Conservation (phyloP, 192 early-diverging fungal species). For the Phycomyces nitens region DNA sequence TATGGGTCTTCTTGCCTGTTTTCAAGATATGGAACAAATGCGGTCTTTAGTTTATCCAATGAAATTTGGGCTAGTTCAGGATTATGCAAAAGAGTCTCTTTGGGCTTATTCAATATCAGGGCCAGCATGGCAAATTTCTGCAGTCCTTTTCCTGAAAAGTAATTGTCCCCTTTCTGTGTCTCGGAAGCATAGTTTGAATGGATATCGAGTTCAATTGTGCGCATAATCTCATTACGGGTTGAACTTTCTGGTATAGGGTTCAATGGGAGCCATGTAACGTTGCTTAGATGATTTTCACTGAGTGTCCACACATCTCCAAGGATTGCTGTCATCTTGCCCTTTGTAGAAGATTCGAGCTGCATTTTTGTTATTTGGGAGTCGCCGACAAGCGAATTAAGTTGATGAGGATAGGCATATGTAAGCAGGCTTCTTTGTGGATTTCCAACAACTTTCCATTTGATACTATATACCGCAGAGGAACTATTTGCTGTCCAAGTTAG, state of each 20-base stretch:
- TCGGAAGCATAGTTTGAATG: conserved; percentile 18
- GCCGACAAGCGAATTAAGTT: conserved; percentile 4
- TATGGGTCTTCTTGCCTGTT: conserved; percentile 31
- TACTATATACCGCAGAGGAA: conserved; percentile 12
- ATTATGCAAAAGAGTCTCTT: conserved; percentile 21
- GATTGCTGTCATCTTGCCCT: conserved; percentile 32
- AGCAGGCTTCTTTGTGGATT: conserved; percentile 8
- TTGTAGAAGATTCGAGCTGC: conserved; percentile 22
- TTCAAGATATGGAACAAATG: conserved; percentile 27
- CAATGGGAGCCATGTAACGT: conserved; percentile 24
- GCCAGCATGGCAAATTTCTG: conserved; percentile 37
- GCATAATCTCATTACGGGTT: conserved; percentile 22
- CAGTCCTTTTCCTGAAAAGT: conserved; percentile 38
- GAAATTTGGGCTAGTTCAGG: conserved; percentile 21
- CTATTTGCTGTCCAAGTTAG: not conserved
- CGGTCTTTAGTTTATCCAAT: conserved; percentile 25
- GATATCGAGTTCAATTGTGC: conserved; percentile 17
- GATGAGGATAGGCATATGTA: conserved; percentile 35
- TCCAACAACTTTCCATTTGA: conserved; percentile 26
- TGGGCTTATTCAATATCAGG: conserved; percentile 26
- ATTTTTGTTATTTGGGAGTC: conserved; percentile 14
- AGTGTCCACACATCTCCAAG: conserved; percentile 29
- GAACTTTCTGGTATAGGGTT: conserved; percentile 13
- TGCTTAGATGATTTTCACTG: conserved; percentile 11
- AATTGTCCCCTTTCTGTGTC: conserved; percentile 30